phyloP scores from a whole-genome alignment of 495 filamentous ascomycete species.

The Daldinia grandis region DNA sequence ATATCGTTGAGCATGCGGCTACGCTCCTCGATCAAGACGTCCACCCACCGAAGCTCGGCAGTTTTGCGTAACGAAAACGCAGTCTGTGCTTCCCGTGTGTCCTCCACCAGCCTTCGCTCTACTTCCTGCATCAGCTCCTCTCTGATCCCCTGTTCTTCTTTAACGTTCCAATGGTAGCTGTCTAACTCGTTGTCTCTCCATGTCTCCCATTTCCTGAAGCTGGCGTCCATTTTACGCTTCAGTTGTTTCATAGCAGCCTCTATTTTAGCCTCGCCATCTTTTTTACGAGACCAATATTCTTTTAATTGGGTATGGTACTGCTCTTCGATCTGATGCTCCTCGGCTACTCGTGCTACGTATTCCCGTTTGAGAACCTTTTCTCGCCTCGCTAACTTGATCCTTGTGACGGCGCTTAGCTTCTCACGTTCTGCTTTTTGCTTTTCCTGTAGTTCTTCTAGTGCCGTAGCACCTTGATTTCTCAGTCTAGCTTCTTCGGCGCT shows the following conservation, averaged over 20 bases:
- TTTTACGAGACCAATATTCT: conserved; percentile 43
- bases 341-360: conserved; percentile 34
- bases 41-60: conserved; percentile 47
- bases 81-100: conserved; percentile 8
- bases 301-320: conserved; percentile 43
- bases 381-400: conserved; percentile 25
- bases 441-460: conserved; percentile 23
- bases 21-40: conserved; percentile 44
- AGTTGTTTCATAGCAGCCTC: conserved; percentile 42
- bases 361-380: conserved; percentile 42
- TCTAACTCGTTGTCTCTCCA: conserved; percentile 43
- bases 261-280: conserved; percentile 34
- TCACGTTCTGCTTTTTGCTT: conserved; percentile 41
- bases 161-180: conserved; percentile 22
- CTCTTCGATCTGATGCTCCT: conserved; percentile 46
- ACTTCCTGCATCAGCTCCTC: conserved; percentile 46
- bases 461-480: neutral
- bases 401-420: conserved; percentile 16
- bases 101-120: conserved; percentile 27
- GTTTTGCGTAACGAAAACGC: conserved; percentile 27
- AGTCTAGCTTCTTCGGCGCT: conserved; percentile 22
- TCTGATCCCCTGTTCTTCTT: conserved; percentile 43
- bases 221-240: conserved; percentile 41
- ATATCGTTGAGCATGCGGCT: conserved; percentile 41
- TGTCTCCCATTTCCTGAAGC: conserved; percentile 40